Conservation (phyloP, 495 filamentous ascomycete genomes). For the Aspergillus saccharolyticus region DNA sequence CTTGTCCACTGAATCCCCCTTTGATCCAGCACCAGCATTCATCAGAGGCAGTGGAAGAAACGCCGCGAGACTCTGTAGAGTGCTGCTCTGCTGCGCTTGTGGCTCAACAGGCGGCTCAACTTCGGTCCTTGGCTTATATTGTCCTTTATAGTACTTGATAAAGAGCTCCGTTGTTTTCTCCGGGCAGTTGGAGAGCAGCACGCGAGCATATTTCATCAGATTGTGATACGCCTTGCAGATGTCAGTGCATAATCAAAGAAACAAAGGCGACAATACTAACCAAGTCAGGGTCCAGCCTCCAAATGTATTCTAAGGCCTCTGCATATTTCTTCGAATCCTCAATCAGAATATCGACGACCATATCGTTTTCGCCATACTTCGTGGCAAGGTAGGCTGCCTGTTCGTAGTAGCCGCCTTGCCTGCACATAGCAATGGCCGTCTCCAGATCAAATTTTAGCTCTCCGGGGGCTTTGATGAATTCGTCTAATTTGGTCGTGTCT, state of each 20-base stretch:
- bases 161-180: slow-evolving; percentile 76
- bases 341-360: slow-evolving; percentile 91
- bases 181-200: slow-evolving; percentile 80
- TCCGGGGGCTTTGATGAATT: slow-evolving; percentile 92
- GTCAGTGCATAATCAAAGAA: slow-evolving; percentile 12
- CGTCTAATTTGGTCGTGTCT: slow-evolving; percentile 89
- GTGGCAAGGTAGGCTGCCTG: slow-evolving; percentile 94
- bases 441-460: slow-evolving; percentile 96
- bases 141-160: slow-evolving; percentile 86
- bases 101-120: slow-evolving; percentile 44
- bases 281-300: slow-evolving; percentile 74
- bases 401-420: slow-evolving; percentile 95
- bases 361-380: slow-evolving; percentile 87
- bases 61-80: slow-evolving; percentile 75
- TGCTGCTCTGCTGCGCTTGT: slow-evolving; percentile 54
- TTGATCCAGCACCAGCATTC: slow-evolving; percentile 50
- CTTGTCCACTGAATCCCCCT: slow-evolving; percentile 31
- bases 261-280: slow-evolving; percentile 41
- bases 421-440: slow-evolving; percentile 95
- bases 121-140: slow-evolving; percentile 69
- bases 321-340: slow-evolving; percentile 87
- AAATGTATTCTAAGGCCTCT: slow-evolving; percentile 87
- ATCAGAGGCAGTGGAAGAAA: slow-evolving; percentile 85
- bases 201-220: slow-evolving; percentile 91
- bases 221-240: slow-evolving; percentile 68